Evolutionary conservation across 169 alveolate genomes (phyloP).

Genomic region (Plasmodium berghei): DNA sequence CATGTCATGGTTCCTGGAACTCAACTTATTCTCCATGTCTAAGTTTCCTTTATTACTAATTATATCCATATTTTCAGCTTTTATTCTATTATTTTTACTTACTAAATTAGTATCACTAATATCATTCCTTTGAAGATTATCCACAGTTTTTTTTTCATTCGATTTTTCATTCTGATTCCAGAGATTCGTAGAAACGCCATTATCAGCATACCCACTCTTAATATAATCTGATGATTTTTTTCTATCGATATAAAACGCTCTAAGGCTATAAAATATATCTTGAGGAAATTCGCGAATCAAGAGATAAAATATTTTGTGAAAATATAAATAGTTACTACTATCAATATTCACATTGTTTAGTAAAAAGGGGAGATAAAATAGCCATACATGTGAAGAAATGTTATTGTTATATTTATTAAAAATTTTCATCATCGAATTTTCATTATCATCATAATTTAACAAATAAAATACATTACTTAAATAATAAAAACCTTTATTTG

Average conservation of each 20-base stretch:
- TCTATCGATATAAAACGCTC: constrained; percentile 44
- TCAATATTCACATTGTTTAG: constrained; percentile 50
- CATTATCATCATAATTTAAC: constrained; percentile 34
- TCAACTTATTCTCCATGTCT: too few species aligned
- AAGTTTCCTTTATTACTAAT: too few species aligned
- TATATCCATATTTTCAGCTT: not conserved
- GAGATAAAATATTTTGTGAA: constrained; percentile 62
- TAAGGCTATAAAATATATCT: constrained; percentile 60
- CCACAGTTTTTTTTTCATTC: too few species aligned
- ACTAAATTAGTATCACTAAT: not conserved
- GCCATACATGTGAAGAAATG: constrained; percentile 58
- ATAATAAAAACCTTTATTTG: constrained; percentile 33
- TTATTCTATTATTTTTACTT: not conserved
- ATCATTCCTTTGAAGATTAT: not conserved
- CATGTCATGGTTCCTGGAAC: too few species aligned
- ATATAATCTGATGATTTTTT: constrained; percentile 24
- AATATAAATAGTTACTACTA: constrained; percentile 35
- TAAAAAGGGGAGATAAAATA: constrained; percentile 63
- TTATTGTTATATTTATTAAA: constrained; percentile 64
- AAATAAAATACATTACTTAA: constrained; percentile 62
- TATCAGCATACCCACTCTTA: too few species aligned
- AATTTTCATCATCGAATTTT: constrained; percentile 35
- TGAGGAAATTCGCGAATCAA: constrained; percentile 65
- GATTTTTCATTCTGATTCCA: too few species aligned
- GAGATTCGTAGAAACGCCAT: too few species aligned